Base-by-base conservation (phyloP, 495 filamentous ascomycete species). In the Penicillium chermesinum region DNA sequence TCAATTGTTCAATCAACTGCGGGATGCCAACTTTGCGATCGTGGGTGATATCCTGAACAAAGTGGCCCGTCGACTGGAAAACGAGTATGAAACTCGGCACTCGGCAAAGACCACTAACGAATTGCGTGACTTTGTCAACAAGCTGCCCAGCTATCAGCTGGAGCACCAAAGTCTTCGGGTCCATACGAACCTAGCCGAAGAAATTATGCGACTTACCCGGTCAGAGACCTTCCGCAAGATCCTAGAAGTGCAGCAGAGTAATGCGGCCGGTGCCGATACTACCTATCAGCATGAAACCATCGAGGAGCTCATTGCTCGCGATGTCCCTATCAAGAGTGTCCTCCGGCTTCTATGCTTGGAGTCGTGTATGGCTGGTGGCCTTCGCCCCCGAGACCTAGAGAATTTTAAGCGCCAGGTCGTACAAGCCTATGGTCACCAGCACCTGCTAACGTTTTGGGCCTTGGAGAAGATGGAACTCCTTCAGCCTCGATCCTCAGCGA, bases 21-120 rank as follows among this genome's bases (percentile, higher is more conserved):
- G 94, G 37, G 91, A 96, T 65, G 81, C 88, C 14, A 97, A 99
- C 56, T 96, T 97, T 67, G 90, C 91, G 44, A 89, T 96, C 49
- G 89, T 96, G 16, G 90, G 90, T 25, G 79, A 81, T 50, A 76
- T 94, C 1, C 67, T 99, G 39, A 95, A 96, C 64, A 93, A 89
- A 58, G 85, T 96, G 14, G 94, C 94, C 2, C 81, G 88, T 21
- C 85, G 94, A 15, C 73, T 99, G 32, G 85, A 91, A 64, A 83
- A 74, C 52, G 89, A 95, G 59, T 95, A 93, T 63, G 87, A 96
- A 57, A 87, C 79, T 54, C 83, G 90, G n/a, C 88, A 96, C 54
- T 74, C 77, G n/a, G 82, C 87, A 3, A 94, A 94, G 64, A 91
- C 86, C 7, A 88, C 87, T 10, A 80, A 87, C 1, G 93, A 99